A percentile compares a stretch with the other conserved stretches of the same genome.
Conservation (phyloP, 2,329 filamentous ascomycete species). For the Dactylellina parvicollis region DNA sequence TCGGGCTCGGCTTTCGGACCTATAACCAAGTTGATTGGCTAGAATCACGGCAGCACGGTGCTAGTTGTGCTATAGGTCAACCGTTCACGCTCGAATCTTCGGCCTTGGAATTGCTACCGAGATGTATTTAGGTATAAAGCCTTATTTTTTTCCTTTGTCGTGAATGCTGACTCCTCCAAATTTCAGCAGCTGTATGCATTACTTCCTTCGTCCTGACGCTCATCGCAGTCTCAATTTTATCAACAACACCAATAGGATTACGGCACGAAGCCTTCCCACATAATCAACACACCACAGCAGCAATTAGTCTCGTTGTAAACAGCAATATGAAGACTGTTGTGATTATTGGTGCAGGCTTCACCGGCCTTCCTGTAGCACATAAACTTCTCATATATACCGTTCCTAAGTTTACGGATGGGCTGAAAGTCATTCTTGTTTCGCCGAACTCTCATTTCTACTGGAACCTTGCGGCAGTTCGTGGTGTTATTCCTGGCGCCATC, state of each 20-base stretch:
- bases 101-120: neutral
- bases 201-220: neutral
- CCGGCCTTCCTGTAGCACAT: slow-evolving; percentile 67
- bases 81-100: neutral
- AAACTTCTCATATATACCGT: slow-evolving; percentile 67
- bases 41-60: neutral
- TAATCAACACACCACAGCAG: slow-evolving; percentile 12
- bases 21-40: neutral
- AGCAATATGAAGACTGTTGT: slow-evolving; percentile 68
- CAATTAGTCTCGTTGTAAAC: no score
- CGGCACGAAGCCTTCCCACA: slow-evolving; percentile 1
- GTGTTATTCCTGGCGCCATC: slow-evolving; percentile 66
- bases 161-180: no score
- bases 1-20: no score
- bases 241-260: neutral
- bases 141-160: no score
- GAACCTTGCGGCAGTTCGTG: slow-evolving; percentile 69
- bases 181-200: no score
- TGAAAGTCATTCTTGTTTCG: slow-evolving; percentile 68
- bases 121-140: no score
- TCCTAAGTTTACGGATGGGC: slow-evolving; percentile 61
- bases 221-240: neutral
- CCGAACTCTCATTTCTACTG: slow-evolving; percentile 70
- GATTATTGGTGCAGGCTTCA: slow-evolving; percentile 68
- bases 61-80: no score